These are phyloP conservation scores for Pseudonitzschia delicatissima DNA, from an alignment of 108 stramenopile genomes.

Conservation along the genomic window DNA sequence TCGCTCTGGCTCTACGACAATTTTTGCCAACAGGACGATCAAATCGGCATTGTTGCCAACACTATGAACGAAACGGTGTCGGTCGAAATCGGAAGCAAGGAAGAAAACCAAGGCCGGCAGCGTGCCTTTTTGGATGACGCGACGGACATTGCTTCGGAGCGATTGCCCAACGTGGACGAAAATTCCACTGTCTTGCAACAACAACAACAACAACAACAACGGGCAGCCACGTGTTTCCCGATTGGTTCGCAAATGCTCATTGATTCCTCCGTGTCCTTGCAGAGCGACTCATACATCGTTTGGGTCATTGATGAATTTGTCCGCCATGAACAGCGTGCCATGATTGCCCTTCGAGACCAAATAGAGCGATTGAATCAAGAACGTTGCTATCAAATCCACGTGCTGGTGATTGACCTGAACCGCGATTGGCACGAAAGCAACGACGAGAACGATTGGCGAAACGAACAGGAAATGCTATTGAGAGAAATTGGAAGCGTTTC, in stretches of 20 bases:
- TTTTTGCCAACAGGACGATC: background rate
- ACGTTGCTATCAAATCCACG: background rate
- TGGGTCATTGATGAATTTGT: background rate
- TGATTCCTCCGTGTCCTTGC: constrained; percentile 1
- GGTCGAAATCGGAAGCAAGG: constrained; percentile 1
- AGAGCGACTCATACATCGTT: constrained; percentile 4
- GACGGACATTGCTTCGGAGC: background rate
- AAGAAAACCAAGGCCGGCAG: constrained; percentile 9
- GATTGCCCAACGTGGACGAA: background rate
- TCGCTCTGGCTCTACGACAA: background rate
- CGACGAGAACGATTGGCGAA: background rate
- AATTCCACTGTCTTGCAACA: background rate
- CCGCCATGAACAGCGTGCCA: background rate
- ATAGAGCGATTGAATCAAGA: background rate
- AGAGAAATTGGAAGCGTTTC: background rate
- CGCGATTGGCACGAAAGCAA: background rate
- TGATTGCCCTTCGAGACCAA: background rate
- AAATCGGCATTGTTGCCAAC: constrained; percentile 1
- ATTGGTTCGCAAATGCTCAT: constrained; percentile 3
- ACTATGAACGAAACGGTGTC: background rate
- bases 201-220: background rate
- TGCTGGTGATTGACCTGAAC: background rate
- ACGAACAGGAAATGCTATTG: background rate
- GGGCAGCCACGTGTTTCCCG: background rate
- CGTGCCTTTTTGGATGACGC: background rate